Evolutionary conservation across 257 asterid genomes (phyloP), one percentile per base, ranked within the genome.

Genomic region (Solanum microdontum): DNA sequence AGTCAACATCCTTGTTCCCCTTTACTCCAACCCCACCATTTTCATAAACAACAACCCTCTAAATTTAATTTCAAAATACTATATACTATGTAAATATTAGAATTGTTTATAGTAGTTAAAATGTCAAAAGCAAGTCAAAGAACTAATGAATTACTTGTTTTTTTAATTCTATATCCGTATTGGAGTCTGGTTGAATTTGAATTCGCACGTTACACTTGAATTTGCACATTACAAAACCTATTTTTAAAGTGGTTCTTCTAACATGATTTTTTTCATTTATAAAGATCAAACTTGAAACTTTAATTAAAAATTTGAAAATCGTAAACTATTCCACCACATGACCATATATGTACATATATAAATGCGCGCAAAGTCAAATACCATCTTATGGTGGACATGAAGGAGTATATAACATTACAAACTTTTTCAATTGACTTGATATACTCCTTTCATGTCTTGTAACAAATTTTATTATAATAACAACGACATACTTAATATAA

Each of bases 1-100:
- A 83, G 92, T 90, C 92, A 90, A 77, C 87, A 45, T 88, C 92
- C 37, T 23, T 88, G 82, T 37, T 24, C 85, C 82, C 89, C 74
- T 88, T 86, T 86, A 66, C 75, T 88, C 36, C 73, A 83, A 83
- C 73, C 87, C 85, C 40, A 4, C 68, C 85, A 26, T 80, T 55
- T 55, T 26, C n/a, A 43, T 13, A 26, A 79, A 17, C 17, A 45
- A 79, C 19, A 24, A 21, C 24, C 8, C 24, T 69, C 8, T 66
- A 11, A 66, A 45, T 66, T 24, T 28, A 28, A 69, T 13, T 69
- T 69, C 30, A 13, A 69, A 69, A 13, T 26, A 11, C 14, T 43
- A 43, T 11, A 11, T 58, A 60, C 12, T 64, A 64, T 55, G 30
- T 64, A 64, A 64, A 8, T 60, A 60, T 17, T 40, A 68, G 5